Percentiles rank a stretch among this genome's conserved stretches.
Evolutionary conservation across 306 rosid species (phyloP).

Genomic region (Phaseolus lunatus): DNA sequence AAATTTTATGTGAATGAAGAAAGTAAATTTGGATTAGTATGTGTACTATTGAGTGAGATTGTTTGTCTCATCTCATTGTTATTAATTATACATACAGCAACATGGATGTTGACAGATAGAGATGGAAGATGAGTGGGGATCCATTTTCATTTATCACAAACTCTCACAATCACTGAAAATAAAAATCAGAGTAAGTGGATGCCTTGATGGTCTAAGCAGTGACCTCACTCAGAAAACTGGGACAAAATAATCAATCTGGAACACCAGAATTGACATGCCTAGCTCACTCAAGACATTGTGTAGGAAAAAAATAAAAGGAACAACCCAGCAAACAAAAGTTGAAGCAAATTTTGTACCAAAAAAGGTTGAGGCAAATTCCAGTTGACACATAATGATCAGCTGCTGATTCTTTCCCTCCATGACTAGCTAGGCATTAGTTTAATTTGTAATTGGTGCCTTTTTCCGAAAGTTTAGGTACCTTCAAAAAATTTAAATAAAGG

Average conservation of each 20-base stretch:
- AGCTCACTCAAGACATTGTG: conserved; percentile 12
- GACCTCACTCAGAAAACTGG: conserved; percentile 46
- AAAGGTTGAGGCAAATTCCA: conserved; percentile 19
- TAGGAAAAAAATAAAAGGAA: background rate
- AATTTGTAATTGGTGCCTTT: conserved; percentile 16
- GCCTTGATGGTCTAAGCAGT: conserved; percentile 55
- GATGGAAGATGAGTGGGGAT: conserved; percentile 45
- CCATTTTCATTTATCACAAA: conserved; percentile 39
- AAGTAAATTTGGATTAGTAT: conserved; percentile 1
- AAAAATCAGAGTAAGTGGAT: conserved; percentile 32
- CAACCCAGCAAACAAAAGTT: background rate
- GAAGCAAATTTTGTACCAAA: background rate
- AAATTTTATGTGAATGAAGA: background rate
- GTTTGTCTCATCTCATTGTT: conserved; percentile 31
- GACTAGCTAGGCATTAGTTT: conserved; percentile 21
- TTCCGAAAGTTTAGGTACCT: conserved; percentile 31
- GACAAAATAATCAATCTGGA: conserved; percentile 31
- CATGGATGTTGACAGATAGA: conserved; percentile 48
- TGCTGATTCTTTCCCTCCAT: conserved; percentile 14
- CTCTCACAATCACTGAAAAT: conserved; percentile 41
- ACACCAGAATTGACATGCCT: conserved; percentile 40
- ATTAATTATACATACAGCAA: conserved; percentile 35
- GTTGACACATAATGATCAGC: conserved; percentile 27
- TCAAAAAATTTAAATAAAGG: conserved; percentile 34
- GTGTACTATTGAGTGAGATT: conserved; percentile 13